Base-by-base conservation (phyloP, 371 early-diverging fungal genomes). In the Synchytrium microbalum region DNA sequence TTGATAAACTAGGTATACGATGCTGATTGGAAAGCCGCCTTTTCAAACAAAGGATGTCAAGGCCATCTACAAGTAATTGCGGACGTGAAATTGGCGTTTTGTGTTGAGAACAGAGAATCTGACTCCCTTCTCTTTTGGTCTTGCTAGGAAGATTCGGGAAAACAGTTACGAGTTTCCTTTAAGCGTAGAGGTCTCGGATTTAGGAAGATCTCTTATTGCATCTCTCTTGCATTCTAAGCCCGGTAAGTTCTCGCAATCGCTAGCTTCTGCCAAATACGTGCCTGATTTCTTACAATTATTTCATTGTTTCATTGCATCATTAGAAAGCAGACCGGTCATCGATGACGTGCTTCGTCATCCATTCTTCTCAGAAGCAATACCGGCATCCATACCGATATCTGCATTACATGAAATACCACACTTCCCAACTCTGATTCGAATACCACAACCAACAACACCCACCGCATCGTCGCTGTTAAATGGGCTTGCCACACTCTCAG, bases 11-110 rank as follows among this genome's bases (percentile, higher is more conserved):
- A 82, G 89, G 83, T 96, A 91, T 70, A 96, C 97, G 16, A 74
- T 98, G 28, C 77, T 99, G 2, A 82, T 95, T 62, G 99, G 99
- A 3, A 80, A 80, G 57, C 99, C 99, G 5, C 99, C 99, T 0
- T 99, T 99, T 70, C 95, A 92, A 69, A 91, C 92, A 10, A 84
- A 79, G 26, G 88, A 91, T 19, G 87, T 91, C 16, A 86, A 88
- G 56, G 81, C 86, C 16, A 91, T 95, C 24, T 94, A 93, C 79
- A 81, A 83, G 81, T 79, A 24, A 13, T n/a, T n/a, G n/a, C n/a
- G n/a, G n/a, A n/a, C n/a, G n/a, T n/a, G n/a, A n/a, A n/a, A n/a
- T n/a, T n/a, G n/a, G n/a, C n/a, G n/a, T n/a, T n/a, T n/a, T n/a
- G n/a, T n/a, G n/a, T n/a, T n/a, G n/a, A n/a, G n/a, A n/a, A n/a